Evolutionary conservation across 768 basidiomycete species (phyloP).

Genomic region (Lactifluus piperatus): DNA sequence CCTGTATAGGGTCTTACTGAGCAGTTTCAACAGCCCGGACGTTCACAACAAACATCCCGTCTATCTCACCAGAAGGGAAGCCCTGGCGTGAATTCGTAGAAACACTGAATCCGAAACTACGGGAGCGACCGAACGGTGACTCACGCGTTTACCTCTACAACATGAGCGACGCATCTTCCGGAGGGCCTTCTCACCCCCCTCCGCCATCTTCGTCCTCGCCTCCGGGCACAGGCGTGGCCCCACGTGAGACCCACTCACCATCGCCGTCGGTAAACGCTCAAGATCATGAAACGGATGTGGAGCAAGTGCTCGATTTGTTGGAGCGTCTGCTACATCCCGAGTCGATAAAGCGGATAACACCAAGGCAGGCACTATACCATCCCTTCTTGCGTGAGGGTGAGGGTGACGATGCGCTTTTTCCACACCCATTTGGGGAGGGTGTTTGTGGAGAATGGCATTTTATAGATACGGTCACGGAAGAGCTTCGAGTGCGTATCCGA

Average conservation of each 20-base stretch:
- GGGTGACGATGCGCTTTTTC: conserved; percentile 60
- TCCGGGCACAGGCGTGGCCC: conserved; percentile 20
- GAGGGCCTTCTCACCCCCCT: conserved; percentile 24
- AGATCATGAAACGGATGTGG: conserved; percentile 46
- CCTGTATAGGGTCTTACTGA: background rate
- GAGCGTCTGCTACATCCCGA: conserved; percentile 69
- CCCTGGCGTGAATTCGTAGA: conserved; percentile 70
- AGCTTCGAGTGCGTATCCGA: conserved; percentile 41
- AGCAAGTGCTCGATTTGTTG: conserved; percentile 65
- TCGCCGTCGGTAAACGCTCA: conserved; percentile 28
- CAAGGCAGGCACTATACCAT: conserved; percentile 68
- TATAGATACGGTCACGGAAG: conserved; percentile 49
- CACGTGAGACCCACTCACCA: conserved; percentile 22
- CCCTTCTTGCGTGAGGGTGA: conserved; percentile 52
- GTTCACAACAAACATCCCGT: conserved; percentile 85
- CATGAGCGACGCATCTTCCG: conserved; percentile 10
- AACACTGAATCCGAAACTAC: conserved; percentile 64
- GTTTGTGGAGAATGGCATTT: conserved; percentile 57
- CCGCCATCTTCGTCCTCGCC: conserved; percentile 24
- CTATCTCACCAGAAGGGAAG: conserved; percentile 55
- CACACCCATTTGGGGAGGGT: conserved; percentile 61
- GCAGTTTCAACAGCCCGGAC: conserved; percentile 55
- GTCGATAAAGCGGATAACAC: conserved; percentile 67
- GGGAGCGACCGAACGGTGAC: conserved; percentile 42
- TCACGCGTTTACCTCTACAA: conserved; percentile 47